These are phyloP conservation scores for Ophiorrhiza pumila DNA, from an alignment of 257 asterid species.

Conservation along the genomic window DNA sequence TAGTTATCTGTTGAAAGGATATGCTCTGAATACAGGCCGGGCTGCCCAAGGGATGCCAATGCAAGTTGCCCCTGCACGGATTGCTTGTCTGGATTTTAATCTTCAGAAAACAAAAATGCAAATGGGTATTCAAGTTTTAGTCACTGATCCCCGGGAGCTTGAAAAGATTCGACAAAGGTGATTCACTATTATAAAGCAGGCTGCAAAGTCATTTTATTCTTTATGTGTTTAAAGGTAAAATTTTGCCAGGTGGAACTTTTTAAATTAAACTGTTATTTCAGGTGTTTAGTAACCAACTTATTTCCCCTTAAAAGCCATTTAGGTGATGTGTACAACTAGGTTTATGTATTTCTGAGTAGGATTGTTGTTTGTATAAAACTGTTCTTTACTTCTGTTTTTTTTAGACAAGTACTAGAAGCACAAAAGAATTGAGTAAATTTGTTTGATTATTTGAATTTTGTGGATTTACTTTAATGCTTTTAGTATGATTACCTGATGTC, in stretches of 20 bases:
- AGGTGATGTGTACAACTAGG: too few species aligned
- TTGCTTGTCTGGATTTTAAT: constrained; percentile 93
- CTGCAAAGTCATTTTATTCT: background rate
- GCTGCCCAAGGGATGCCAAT: constrained; percentile 95
- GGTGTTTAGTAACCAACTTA: background rate
- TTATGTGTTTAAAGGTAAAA: background rate
- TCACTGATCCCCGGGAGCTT: constrained; percentile 89
- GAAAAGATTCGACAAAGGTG: constrained; percentile 95
- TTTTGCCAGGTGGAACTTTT: background rate
- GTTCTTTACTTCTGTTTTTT: background rate
- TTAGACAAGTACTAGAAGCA: background rate
- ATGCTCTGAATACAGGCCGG: constrained; percentile 88
- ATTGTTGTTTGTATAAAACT: background rate
- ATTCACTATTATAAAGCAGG: background rate
- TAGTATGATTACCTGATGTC: background rate
- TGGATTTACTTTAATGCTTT: background rate
- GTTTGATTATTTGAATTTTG: background rate
- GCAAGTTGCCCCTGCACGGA: constrained; percentile 76
- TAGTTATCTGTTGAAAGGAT: constrained; percentile 79
- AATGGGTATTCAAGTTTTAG: constrained; percentile 93
- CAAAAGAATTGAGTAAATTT: too few species aligned
- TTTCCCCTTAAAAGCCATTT: background rate
- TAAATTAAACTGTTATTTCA: background rate
- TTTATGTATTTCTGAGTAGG: background rate
- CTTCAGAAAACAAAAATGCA: constrained; percentile 94